A percentile compares a stretch with the other conserved stretches of the same genome.
Conservation (phyloP, 768 basidiomycete species). For the Phanerodontia chrysosporium region DNA sequence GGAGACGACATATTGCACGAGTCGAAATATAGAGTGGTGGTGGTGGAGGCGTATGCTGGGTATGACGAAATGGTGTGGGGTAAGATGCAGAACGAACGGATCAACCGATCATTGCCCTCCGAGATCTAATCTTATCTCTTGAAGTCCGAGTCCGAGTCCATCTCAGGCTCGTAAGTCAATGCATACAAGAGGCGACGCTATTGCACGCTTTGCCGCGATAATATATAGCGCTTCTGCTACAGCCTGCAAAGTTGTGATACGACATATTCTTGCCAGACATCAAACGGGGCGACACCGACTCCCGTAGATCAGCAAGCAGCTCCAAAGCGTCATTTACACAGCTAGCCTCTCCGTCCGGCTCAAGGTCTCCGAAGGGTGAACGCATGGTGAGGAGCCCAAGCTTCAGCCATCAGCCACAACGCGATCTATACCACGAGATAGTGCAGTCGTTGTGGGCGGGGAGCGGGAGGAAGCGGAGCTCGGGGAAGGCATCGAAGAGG, state of each 20-base stretch:
- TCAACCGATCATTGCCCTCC: background rate
- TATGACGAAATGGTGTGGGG: background rate
- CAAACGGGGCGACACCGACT: background rate
- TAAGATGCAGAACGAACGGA: background rate
- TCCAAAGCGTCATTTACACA: constrained; percentile 1
- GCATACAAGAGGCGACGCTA: background rate
- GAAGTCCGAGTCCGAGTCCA: background rate
- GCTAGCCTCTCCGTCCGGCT: background rate
- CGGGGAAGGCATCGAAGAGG: constrained; percentile 6
- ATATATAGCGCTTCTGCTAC: no score
- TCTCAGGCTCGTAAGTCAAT: no score
- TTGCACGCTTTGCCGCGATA: background rate
- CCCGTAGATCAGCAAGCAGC: background rate
- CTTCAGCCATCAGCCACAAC: background rate
- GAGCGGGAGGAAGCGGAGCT: constrained; percentile 3
- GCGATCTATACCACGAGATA: constrained; percentile 3
- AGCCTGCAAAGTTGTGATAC: background rate
- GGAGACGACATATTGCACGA: background rate
- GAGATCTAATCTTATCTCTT: background rate
- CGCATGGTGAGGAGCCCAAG: constrained; percentile 8
- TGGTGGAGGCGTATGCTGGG: background rate
- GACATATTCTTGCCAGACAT: background rate
- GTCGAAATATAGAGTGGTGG: background rate
- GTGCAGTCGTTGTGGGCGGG: constrained; percentile 4
- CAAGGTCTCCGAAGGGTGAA: constrained; percentile 3